phyloP scores from a whole-genome alignment of 352 stramenopile species.

The Phytophthora crassamura region DNA sequence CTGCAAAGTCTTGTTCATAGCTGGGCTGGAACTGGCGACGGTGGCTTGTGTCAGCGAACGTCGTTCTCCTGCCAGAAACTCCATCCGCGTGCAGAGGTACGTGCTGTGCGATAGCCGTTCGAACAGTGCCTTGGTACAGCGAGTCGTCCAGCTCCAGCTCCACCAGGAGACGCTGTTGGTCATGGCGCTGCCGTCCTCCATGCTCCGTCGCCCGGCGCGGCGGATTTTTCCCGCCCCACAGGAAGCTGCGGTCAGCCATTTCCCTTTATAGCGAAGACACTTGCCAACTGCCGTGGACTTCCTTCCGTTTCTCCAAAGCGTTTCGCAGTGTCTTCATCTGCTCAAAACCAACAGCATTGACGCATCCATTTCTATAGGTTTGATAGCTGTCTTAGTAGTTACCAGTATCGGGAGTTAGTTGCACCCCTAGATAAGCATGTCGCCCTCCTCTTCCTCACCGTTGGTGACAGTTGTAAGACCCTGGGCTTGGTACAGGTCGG shows the following conservation, averaged over 20 bases:
- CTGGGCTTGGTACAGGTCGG: slow-evolving; percentile 82
- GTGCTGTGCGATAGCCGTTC: slow-evolving; percentile 10
- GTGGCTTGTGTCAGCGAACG: neutral
- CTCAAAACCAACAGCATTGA: slow-evolving; percentile 10
- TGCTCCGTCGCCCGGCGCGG: slow-evolving; percentile 17
- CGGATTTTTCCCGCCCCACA: slow-evolving; percentile 11
- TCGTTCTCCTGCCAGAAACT: slow-evolving; percentile 2
- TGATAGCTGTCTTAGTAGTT: slow-evolving; percentile 22
- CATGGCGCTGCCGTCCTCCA: slow-evolving; percentile 32
- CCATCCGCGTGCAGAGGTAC: neutral
- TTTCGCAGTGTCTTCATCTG: slow-evolving; percentile 20
- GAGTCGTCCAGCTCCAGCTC: slow-evolving; percentile 74
- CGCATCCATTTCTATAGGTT: slow-evolving; percentile 16
- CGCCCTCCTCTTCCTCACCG: slow-evolving; percentile 73
- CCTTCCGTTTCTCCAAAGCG: neutral
- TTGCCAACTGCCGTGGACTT: slow-evolving; percentile 18
- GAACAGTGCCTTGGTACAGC: slow-evolving; percentile 30
- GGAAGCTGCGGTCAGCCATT: slow-evolving; percentile 27
- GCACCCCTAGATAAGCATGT: slow-evolving; percentile 77
- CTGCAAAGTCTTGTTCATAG: slow-evolving; percentile 18
- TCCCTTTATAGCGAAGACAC: slow-evolving; percentile 26
- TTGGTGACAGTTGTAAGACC: slow-evolving; percentile 71
- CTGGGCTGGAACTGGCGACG: slow-evolving; percentile 13
- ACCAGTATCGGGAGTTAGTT: slow-evolving; percentile 17
- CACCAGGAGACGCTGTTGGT: slow-evolving; percentile 62